Evolutionary conservation across 106 monocot species (phyloP).

Genomic region (Dactylorhiza incarnata): DNA sequence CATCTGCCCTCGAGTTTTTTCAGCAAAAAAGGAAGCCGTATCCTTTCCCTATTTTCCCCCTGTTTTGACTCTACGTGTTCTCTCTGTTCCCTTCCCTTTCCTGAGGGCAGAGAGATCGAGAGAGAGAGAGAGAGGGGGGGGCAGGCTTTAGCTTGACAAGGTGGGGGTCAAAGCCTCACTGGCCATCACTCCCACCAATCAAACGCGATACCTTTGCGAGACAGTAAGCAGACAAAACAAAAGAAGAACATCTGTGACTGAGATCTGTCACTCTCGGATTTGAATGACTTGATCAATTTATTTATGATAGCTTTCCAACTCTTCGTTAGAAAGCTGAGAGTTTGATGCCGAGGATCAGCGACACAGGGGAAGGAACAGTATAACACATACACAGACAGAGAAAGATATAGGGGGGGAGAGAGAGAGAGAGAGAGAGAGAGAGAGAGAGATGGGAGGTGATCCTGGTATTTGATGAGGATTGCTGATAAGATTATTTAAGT

Average conservation of each 20-base stretch:
- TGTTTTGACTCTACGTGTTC: not conserved
- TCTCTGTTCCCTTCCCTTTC: not conserved
- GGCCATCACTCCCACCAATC: conserved; percentile 11
- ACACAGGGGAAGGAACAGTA: no score
- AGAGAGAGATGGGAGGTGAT: conserved; percentile 2
- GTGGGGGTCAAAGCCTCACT: not conserved
- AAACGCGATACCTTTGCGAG: conserved; percentile 7
- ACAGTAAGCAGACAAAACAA: conserved; percentile 13
- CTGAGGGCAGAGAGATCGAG: not conserved
- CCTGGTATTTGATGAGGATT: not conserved
- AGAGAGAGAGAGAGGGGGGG: no score
- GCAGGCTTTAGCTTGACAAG: conserved; percentile 6
- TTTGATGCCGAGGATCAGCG: not conserved
- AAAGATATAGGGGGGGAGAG: no score
- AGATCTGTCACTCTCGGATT: conserved; percentile 1
- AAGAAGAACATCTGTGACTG: conserved; percentile 5
- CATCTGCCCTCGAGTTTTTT: conserved; percentile 4
- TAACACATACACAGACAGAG: no score
- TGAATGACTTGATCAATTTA: not conserved
- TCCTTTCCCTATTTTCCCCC: not conserved
- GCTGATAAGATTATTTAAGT: no score
- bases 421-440: not conserved
- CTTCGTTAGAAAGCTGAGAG: not conserved
- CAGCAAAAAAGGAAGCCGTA: conserved; percentile 1
- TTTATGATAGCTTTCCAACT: not conserved